Conservation (phyloP, 805 yeast genomes). For the Saccharomycopsis sp. region DNA sequence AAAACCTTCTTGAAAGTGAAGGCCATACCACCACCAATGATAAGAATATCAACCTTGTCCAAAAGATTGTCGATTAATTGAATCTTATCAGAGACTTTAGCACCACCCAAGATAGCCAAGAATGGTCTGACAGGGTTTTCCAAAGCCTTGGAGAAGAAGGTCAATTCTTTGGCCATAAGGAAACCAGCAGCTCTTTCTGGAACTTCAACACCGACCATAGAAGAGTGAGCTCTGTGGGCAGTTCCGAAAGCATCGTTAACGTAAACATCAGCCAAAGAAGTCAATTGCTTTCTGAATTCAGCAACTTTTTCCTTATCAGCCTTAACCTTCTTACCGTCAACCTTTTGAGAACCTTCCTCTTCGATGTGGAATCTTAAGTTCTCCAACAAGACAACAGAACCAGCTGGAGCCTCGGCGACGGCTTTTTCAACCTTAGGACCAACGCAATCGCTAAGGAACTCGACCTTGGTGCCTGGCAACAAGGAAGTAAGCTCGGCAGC, state of each 20-base stretch:
- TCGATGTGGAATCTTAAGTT: constrained; percentile 98
- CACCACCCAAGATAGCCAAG: constrained; percentile 98
- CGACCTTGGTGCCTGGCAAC: constrained; percentile 58
- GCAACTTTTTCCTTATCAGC: constrained; percentile 80
- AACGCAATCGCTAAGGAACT: constrained; percentile 85
- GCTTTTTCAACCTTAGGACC: constrained; percentile 84
- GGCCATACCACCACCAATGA: constrained; percentile 99
- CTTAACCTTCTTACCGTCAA: constrained; percentile 89
- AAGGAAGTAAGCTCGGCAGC: constrained; percentile 81
- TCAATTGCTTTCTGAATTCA: constrained; percentile 83
- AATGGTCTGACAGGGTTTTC: constrained; percentile 98
- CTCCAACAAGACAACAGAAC: constrained; percentile 86
- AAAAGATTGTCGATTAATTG: constrained; percentile 95
- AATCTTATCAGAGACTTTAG: constrained; percentile 98
- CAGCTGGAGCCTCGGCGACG: constrained; percentile 65
- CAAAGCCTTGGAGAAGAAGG: constrained; percentile 95
- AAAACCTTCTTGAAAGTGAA: constrained; percentile 96
- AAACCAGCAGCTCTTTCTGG: constrained; percentile 98
- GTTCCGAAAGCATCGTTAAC: constrained; percentile 98
- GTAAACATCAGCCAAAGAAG: constrained; percentile 93
- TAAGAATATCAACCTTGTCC: constrained; percentile 90
- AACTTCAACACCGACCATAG: constrained; percentile 95
- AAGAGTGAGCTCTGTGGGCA: constrained; percentile 99
- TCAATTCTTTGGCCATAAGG: constrained; percentile 95
- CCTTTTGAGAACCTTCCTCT: constrained; percentile 91